Conservation (phyloP, 73 alveolate genomes). For the Symbiodinium pilosum region DNA sequence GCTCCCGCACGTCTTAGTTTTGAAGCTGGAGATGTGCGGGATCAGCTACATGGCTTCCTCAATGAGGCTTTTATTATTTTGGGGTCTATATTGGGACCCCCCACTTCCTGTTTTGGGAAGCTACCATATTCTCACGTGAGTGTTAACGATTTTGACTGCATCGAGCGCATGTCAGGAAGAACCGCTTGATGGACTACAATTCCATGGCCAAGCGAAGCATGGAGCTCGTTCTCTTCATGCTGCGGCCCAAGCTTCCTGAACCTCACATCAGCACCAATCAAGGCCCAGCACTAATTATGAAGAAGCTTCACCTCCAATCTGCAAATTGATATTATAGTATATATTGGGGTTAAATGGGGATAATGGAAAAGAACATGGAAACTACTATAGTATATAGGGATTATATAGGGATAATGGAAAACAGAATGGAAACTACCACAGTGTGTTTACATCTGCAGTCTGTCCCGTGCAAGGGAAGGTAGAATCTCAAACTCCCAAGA, state of each 20-base stretch:
- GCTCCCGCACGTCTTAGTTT: constrained; percentile 8
- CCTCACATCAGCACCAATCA: neutral
- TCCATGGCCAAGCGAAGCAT: constrained; percentile 95
- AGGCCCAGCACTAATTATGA: too few species aligned
- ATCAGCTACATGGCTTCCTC: neutral
- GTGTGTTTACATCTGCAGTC: too few species aligned
- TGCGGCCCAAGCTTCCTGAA: neutral
- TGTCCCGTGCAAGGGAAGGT: too few species aligned
- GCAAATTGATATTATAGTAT: too few species aligned
- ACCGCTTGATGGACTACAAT: constrained; percentile 96
- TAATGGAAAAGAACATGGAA: neutral
- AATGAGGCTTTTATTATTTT: too few species aligned
- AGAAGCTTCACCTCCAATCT: too few species aligned
- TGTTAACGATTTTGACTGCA: neutral
- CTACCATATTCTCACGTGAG: neutral
- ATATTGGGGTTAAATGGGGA: too few species aligned
- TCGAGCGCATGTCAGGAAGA: constrained; percentile 2
- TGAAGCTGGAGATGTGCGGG: too few species aligned
- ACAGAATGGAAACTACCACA: neutral
- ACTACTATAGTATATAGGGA: too few species aligned
- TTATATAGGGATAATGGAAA: neutral
- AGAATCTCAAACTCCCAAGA: too few species aligned
- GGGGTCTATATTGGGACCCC: too few species aligned
- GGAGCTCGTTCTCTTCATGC: constrained; percentile 99
- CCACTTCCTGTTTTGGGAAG: neutral